phyloP scores from a whole-genome alignment of 176 grass and related monocot species.

The Aegilops bicornis region DNA sequence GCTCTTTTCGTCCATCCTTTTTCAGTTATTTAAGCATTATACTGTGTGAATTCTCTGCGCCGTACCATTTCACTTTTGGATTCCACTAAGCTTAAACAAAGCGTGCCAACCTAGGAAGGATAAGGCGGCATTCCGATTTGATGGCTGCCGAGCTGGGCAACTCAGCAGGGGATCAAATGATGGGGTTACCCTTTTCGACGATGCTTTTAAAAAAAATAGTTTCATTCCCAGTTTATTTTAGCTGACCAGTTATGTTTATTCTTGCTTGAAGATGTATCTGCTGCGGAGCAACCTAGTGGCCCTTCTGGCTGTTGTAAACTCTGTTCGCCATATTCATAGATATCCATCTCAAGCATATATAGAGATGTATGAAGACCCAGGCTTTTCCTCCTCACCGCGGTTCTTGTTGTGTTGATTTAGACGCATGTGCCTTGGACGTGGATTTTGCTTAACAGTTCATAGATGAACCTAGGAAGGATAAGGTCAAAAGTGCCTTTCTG shows the following conservation, averaged over 20 bases:
- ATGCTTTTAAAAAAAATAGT: not conserved
- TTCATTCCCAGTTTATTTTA: not conserved
- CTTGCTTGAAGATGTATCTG: not conserved
- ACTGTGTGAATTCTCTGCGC: conserved; percentile 32
- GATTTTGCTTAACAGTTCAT: not conserved
- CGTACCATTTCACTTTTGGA: conserved; percentile 30
- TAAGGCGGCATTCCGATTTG: conserved; percentile 20
- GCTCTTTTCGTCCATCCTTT: not conserved
- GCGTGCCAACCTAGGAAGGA: conserved; percentile 27
- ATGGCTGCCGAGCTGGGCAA: conserved; percentile 29
- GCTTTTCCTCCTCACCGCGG: not conserved
- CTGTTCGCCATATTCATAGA: not conserved
- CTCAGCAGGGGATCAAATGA: conserved; percentile 25
- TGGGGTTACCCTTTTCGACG: conserved; percentile 7
- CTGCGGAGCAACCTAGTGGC: not conserved
- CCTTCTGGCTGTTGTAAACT: not conserved
- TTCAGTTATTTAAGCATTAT: conserved; percentile 7
- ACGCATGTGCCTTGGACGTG: not conserved
- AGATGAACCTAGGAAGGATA: not conserved
- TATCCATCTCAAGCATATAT: not conserved
- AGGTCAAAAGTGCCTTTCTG: too few species aligned
- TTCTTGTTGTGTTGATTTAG: not conserved
- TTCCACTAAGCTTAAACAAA: conserved; percentile 39
- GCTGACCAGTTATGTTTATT: not conserved
- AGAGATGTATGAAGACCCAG: not conserved